Evolutionary conservation across 345 rosid genomes (phyloP).

Genomic region (Dimocarpus longan): DNA sequence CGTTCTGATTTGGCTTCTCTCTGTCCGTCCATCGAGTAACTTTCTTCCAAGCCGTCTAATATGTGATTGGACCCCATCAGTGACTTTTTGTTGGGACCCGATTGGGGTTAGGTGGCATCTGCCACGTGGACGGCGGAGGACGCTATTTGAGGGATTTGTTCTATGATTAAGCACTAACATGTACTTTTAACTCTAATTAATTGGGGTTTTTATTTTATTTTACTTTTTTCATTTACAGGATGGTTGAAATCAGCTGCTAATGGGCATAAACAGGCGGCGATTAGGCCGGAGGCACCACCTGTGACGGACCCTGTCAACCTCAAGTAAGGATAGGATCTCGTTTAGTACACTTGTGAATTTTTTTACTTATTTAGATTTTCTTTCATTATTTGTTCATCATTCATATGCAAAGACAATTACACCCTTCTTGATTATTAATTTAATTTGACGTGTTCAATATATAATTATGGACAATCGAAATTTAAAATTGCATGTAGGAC

Average conservation of each 20-base stretch:
- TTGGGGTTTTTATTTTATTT: background rate
- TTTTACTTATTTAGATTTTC: too few species aligned
- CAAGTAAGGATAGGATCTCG: constrained; percentile 39
- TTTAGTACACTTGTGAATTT: background rate
- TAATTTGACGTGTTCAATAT: background rate
- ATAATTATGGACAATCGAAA: background rate
- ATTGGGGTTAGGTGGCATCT: background rate
- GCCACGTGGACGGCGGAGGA: constrained; percentile 41
- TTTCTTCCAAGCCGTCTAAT: constrained; percentile 32
- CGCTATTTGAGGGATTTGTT: background rate
- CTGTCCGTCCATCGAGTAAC: background rate
- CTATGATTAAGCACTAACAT: background rate
- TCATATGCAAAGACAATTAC: background rate
- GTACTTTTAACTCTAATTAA: background rate
- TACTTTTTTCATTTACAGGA: constrained; percentile 26
- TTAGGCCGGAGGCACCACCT: constrained; percentile 28
- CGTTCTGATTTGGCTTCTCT: background rate
- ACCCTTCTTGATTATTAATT: background rate
- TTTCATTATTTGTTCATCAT: too few species aligned
- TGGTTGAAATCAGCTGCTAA: constrained; percentile 46
- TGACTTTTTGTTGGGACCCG: constrained; percentile 15
- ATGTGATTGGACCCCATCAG: constrained; percentile 22
- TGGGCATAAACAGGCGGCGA: constrained; percentile 22
- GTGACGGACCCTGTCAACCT: constrained; percentile 45
- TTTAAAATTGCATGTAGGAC: background rate